Conservation (phyloP, 495 filamentous ascomycete species). For the Talaromyces thailandensis region DNA sequence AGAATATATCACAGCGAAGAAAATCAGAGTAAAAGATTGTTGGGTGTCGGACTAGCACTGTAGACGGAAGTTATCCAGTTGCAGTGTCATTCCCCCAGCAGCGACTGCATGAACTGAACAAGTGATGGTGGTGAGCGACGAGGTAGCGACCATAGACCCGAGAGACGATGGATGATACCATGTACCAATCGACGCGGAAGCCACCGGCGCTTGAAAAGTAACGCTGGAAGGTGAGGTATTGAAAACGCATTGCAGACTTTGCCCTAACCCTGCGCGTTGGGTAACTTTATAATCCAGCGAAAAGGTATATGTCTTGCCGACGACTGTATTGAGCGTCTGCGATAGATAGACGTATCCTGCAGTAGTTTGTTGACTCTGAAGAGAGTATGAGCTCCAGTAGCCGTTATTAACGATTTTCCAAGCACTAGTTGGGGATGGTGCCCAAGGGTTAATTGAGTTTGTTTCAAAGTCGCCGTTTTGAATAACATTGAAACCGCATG, state of each 20-base stretch:
- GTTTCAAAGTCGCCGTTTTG: not conserved
- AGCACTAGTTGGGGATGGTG: too few relatives aligned
- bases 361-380: not conserved
- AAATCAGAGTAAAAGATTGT: not conserved
- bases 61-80: not conserved
- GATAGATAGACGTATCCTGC: not conserved
- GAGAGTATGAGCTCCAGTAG: not conserved
- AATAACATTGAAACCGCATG: not conserved
- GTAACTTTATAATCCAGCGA: not conserved
- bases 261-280: not conserved
- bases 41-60: not conserved
- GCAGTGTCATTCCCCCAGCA: not conserved
- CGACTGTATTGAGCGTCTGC: not conserved
- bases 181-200: not conserved
- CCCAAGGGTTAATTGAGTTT: not conserved
- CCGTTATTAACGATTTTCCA: not conserved
- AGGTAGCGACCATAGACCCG: not conserved
- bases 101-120: not conserved
- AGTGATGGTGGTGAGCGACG: not conserved
- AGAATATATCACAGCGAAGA: not conserved
- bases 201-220: not conserved
- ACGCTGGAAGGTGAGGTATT: not conserved
- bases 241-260: not conserved
- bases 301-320: not conserved
- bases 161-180: not conserved